These are phyloP conservation scores for Penicillium griseofulvum DNA, from an alignment of 2,329 filamentous ascomycete species.

Conservation along the genomic window DNA sequence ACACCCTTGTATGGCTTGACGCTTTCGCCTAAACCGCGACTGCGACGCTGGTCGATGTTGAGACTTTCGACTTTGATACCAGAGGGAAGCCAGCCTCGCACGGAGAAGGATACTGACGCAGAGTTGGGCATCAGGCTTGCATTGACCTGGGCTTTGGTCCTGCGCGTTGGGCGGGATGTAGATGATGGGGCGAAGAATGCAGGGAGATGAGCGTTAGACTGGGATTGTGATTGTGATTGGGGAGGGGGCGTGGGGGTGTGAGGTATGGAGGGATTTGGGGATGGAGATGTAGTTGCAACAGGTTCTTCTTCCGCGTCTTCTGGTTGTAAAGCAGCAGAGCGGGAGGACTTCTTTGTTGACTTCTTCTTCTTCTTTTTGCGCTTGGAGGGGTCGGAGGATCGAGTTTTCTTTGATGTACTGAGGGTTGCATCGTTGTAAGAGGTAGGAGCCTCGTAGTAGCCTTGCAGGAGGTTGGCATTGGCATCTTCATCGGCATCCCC, in stretches of 20 bases:
- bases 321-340: constrained; percentile 15
- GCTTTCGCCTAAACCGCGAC: constrained; percentile 77
- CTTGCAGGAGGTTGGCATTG: constrained; percentile 43
- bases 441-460: constrained; percentile 47
- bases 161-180: constrained; percentile 25
- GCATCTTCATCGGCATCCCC: constrained; percentile 33
- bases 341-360: constrained; percentile 33
- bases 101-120: constrained; percentile 63
- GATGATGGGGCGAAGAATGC: constrained; percentile 22
- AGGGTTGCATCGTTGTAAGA: constrained; percentile 28
- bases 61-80: constrained; percentile 63
- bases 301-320: constrained; percentile 17
- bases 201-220: constrained; percentile 19
- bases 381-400: constrained; percentile 28
- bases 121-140: constrained; percentile 78
- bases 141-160: constrained; percentile 59
- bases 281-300: constrained; percentile 19
- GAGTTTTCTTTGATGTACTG: constrained; percentile 23
- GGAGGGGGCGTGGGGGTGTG: constrained; percentile 19
- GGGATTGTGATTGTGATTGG: constrained; percentile 13
- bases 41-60: constrained; percentile 70
- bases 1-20: constrained; percentile 97
- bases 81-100: constrained; percentile 64
- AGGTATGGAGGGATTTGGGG: constrained; percentile 22
- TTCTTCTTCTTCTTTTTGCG: constrained; percentile 39